These are phyloP conservation scores for Apiotrichum sp. DNA, from an alignment of 1,284 basidiomycete genomes.

Conservation along the genomic window DNA sequence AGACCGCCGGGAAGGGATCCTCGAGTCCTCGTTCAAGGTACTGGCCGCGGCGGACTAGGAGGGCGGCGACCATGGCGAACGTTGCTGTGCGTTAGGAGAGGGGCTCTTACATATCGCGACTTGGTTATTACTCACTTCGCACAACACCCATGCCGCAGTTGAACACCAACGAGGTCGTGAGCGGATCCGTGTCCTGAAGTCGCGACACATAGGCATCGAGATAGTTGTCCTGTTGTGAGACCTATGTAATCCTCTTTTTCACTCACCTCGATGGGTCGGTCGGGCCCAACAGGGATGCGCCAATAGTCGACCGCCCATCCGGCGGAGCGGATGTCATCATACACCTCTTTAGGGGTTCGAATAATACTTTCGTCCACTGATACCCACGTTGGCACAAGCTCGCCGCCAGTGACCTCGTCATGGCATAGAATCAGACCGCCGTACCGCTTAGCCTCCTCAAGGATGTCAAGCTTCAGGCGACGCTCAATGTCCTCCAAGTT, in stretches of 20 bases:
- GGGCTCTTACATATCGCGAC: background rate
- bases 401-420: slow-evolving; percentile 65
- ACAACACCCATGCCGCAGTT: slow-evolving; percentile 97
- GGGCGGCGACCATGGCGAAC: slow-evolving; percentile 93
- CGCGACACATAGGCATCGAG: slow-evolving; percentile 86
- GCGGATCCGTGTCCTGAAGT: slow-evolving; percentile 74
- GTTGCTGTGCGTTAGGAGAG: slow-evolving; percentile 53
- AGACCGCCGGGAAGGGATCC: slow-evolving; percentile 59
- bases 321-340: slow-evolving; percentile 66
- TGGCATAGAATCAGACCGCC: slow-evolving; percentile 91
- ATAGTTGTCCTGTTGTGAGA: slow-evolving; percentile 66
- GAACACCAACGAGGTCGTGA: slow-evolving; percentile 79
- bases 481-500: slow-evolving; percentile 93
- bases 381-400: slow-evolving; percentile 90
- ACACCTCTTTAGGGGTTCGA: slow-evolving; percentile 81
- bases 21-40: slow-evolving; percentile 66
- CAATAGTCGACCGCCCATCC: slow-evolving; percentile 89
- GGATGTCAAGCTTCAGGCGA: slow-evolving; percentile 84
- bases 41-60: slow-evolving; percentile 80
- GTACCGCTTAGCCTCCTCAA: slow-evolving; percentile 78
- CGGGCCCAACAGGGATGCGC: slow-evolving; percentile 85
- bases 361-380: slow-evolving; percentile 79
- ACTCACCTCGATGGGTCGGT: slow-evolving; percentile 71
- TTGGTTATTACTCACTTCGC: slow-evolving; percentile 52
- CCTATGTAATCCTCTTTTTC: background rate